These are phyloP conservation scores for Trichoderma asperellum DNA, from an alignment of 2,329 filamentous ascomycete genomes.

Conservation along the genomic window DNA sequence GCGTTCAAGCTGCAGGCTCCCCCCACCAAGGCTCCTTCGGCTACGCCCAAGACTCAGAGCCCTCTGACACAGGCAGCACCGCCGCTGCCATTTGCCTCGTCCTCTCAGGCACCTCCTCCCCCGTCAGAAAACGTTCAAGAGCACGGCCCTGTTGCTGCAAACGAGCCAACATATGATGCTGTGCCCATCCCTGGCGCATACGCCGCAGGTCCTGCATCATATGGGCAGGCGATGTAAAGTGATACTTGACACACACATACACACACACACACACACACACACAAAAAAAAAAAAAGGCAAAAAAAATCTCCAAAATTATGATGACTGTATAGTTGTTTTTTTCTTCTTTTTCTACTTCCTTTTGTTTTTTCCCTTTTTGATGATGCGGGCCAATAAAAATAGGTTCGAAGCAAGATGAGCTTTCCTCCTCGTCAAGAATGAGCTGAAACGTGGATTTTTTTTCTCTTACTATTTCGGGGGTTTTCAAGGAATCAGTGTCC, in stretches of 20 bases:
- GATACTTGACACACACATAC: background rate
- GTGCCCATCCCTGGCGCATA: constrained; percentile 92
- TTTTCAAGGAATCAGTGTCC: background rate
- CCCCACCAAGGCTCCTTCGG: constrained; percentile 74
- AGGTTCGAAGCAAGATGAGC: background rate
- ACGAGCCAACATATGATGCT: constrained; percentile 81
- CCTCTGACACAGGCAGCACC: constrained; percentile 61
- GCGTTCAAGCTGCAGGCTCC: constrained; percentile 89
- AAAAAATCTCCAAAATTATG: constrained; percentile 3
- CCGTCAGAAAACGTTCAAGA: constrained; percentile 57
- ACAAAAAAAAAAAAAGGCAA: background rate
- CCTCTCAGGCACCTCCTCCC: constrained; percentile 22
- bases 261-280: background rate
- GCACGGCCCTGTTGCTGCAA: constrained; percentile 71
- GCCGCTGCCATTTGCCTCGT: constrained; percentile 26
- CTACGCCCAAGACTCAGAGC: constrained; percentile 71
- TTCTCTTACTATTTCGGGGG: background rate
- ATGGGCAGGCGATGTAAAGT: constrained; percentile 43
- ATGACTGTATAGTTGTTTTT: constrained; percentile 26
- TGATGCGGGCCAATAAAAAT: background rate
- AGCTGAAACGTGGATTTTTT: constrained; percentile 4
- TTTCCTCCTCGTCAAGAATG: background rate
- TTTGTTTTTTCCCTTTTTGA: constrained; percentile 11
- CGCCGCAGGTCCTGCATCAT: constrained; percentile 54
- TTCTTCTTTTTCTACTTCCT: constrained; percentile 17